These are phyloP conservation scores for Rosa rugosa DNA, from an alignment of 306 rosid species.

Conservation along the genomic window DNA sequence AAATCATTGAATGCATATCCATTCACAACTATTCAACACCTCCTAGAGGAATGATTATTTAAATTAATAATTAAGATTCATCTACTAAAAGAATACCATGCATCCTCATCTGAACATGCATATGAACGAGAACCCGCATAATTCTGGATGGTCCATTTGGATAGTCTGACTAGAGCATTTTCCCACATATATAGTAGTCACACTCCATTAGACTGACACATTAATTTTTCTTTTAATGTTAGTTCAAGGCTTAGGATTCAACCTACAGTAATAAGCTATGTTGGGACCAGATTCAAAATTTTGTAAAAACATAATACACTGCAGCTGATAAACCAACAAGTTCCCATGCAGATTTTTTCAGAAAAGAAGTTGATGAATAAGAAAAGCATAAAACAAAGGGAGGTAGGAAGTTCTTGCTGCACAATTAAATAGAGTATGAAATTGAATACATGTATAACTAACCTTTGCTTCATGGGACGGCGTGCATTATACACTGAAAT, in stretches of 20 bases:
- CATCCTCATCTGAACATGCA: neutral
- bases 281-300: neutral
- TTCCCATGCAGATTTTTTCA: neutral
- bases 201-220: neutral
- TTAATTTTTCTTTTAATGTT: neutral
- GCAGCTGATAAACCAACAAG: neutral
- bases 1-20: neutral
- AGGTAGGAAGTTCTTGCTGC: neutral
- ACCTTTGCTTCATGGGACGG: conserved; percentile 97
- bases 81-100: neutral
- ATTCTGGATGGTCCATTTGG: neutral
- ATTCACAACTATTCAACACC: neutral
- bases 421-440: conserved; percentile 8
- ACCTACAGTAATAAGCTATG: neutral
- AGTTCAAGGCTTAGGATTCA: neutral
- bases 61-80: neutral
- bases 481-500: conserved; percentile 93
- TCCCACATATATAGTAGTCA: neutral
- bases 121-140: neutral
- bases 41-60: neutral
- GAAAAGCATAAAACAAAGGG: neutral
- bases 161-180: neutral
- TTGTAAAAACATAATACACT: neutral
- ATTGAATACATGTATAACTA: conserved; percentile 22
- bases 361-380: neutral